Evolutionary conservation across 208 protist genomes (phyloP), one percentile per base, ranked within the genome.

Genomic region (Trypanosoma platydactyli): DNA sequence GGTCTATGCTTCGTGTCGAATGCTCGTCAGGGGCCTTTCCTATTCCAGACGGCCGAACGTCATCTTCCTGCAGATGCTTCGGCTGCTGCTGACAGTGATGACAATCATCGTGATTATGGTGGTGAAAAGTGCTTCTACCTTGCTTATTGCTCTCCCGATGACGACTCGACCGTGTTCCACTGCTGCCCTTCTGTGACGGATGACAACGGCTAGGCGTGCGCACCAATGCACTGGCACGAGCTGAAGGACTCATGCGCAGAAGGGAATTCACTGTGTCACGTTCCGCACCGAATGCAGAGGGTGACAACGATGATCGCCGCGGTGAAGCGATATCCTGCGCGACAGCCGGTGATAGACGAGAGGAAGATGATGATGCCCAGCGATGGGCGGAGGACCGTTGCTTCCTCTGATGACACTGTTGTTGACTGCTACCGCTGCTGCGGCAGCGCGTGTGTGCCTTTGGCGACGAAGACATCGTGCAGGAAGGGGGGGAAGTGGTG

Each of bases 261-360:
- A 64, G 49, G 33, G 58, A 58, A 38, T 38, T 56, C 6, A 56
- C 57, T 1, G 67, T 65, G 6, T 65, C 57, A 29, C 67, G 67
- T 9, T 60, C 51, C 35, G 51, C 58, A 3, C 41, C 54, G 2
- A 12, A 4, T 5, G 41, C 22, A 41, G 30, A 35, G 13, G 52
- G 54, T 7, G 40, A 29, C 29, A 5, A 48, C 48, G 59, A 16
- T 25, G 59, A 22, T 35, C 27, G 25, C 45, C 27, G 58, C 24
- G 15, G 45, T 22, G 45, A 50, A 5, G 20, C 4, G 12, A 5
- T 24, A 4, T 40, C 41, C 27, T 29, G 58, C 27, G 9, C 24
- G 0, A 29, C 25, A 22, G 51, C 41, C 41, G 40, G 25, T 16
- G 52, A 60, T 35, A 35, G 22, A 12, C 22, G 27, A 1, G 49